Conservation (phyloP, 495 filamentous ascomycete species). For the Xylaria bambusicola region DNA sequence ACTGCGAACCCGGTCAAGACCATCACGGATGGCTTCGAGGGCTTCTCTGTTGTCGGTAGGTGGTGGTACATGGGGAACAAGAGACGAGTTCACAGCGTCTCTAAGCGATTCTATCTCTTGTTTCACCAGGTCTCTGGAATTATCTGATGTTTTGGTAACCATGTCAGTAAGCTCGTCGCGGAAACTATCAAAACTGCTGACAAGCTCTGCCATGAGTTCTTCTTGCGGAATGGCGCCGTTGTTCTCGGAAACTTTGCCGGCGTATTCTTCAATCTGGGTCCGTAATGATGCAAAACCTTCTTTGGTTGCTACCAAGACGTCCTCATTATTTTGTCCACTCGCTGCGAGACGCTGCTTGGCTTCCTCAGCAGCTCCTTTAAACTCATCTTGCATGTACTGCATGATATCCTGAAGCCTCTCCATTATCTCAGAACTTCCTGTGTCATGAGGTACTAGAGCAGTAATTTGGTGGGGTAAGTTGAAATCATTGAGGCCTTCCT, state of each 20-base stretch:
- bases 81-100: slow-evolving; percentile 66
- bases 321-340: slow-evolving; percentile 60
- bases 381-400: slow-evolving; percentile 68
- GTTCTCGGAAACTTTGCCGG: slow-evolving; percentile 53
- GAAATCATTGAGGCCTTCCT: slow-evolving; percentile 51
- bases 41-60: slow-evolving; percentile 56
- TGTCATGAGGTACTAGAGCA: slow-evolving; percentile 36
- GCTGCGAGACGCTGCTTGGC: slow-evolving; percentile 73
- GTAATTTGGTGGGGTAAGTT: slow-evolving; percentile 42
- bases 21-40: slow-evolving; percentile 69
- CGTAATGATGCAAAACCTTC: slow-evolving; percentile 81
- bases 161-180: slow-evolving; percentile 67
- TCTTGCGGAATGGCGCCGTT: slow-evolving; percentile 72
- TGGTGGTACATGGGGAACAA: slow-evolving; percentile 60
- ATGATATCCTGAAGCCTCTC: slow-evolving; percentile 73
- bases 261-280: slow-evolving; percentile 70
- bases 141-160: slow-evolving; percentile 43
- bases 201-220: slow-evolving; percentile 75
- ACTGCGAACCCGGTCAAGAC: slow-evolving; percentile 65
- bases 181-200: slow-evolving; percentile 69
- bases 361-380: slow-evolving; percentile 60
- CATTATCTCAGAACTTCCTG: slow-evolving; percentile 62
- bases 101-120: slow-evolving; percentile 78
- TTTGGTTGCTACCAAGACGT: slow-evolving; percentile 80
- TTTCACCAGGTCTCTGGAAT: slow-evolving; percentile 67